Percentiles rank a stretch among this genome's conserved stretches.
Evolutionary conservation across 805 yeast species (phyloP).

Genomic region (Saccharomycodes ludwigii): DNA sequence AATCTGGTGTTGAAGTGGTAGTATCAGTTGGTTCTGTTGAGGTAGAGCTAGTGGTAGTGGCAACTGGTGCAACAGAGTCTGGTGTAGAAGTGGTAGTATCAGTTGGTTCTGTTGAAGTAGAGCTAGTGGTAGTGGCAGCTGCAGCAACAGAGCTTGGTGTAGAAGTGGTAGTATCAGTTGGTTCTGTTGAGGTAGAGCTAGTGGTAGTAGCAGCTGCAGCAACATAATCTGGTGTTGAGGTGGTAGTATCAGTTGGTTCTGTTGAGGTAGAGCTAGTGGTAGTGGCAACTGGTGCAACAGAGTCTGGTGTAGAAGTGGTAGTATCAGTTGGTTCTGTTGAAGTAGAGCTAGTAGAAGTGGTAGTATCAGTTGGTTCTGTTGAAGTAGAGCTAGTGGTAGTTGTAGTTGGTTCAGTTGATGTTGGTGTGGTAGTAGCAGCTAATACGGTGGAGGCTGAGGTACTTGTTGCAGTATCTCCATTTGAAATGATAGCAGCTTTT

Average conservation of each 20-base stretch:
- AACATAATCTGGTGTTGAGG: slow-evolving; percentile 1
- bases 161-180: too few species aligned
- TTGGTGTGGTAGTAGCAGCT: slow-evolving; percentile 2
- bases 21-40: slow-evolving; percentile 14
- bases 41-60: slow-evolving; percentile 18
- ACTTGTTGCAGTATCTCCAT: slow-evolving; percentile 12
- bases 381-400: background rate
- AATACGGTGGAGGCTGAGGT: slow-evolving; percentile 6
- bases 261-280: slow-evolving; percentile 4
- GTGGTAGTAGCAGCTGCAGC: slow-evolving; percentile 5
- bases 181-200: slow-evolving; percentile 5
- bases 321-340: background rate
- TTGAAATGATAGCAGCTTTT: too few species aligned
- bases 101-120: slow-evolving; percentile 15
- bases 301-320: background rate
- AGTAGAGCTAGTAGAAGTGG: slow-evolving; percentile 5
- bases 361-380: background rate
- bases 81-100: slow-evolving; percentile 25
- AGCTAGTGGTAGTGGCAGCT: slow-evolving; percentile 21
- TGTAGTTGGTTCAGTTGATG: background rate
- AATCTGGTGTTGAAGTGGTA: slow-evolving; percentile 26
- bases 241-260: slow-evolving; percentile 7
- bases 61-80: slow-evolving; percentile 20
- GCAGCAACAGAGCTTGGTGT: slow-evolving; percentile 8
- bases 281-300: slow-evolving; percentile 9